Evolutionary conservation across 1,139 yeast species (phyloP).

Genomic region (Ashbya aceris): DNA sequence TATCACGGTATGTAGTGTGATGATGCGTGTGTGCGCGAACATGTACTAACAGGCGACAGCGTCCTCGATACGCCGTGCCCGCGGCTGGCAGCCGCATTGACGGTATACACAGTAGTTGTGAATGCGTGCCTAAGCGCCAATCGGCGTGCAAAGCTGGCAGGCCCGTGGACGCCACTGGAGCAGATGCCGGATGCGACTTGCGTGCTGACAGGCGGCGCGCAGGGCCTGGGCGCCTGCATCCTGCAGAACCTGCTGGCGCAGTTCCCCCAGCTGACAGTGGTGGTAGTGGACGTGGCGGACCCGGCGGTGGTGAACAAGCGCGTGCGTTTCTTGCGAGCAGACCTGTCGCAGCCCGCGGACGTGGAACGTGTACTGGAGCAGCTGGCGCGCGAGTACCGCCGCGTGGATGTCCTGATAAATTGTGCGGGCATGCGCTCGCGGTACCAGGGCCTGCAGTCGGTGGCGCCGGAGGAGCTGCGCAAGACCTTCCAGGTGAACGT

Average conservation of each 20-base stretch:
- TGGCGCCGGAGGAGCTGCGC: slow-evolving; percentile 31
- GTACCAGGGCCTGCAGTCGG: slow-evolving; percentile 34
- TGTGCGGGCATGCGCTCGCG: slow-evolving; percentile 67
- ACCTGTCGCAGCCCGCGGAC: slow-evolving; percentile 36
- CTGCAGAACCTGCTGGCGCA: slow-evolving; percentile 31
- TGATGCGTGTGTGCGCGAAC: not conserved
- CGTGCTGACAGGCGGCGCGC: slow-evolving; percentile 57
- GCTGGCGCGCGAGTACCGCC: slow-evolving; percentile 29
- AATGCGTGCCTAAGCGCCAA: slow-evolving; percentile 6
- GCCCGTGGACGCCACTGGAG: slow-evolving; percentile 13
- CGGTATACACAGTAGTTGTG: slow-evolving; percentile 12
- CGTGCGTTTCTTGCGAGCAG: slow-evolving; percentile 38
- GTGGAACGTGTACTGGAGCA: slow-evolving; percentile 28
- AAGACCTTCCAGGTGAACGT: slow-evolving; percentile 46
- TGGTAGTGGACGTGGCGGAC: slow-evolving; percentile 42
- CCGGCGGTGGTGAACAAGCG: slow-evolving; percentile 25
- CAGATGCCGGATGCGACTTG: slow-evolving; percentile 11
- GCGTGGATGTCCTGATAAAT: slow-evolving; percentile 50
- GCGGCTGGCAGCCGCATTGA: slow-evolving; percentile 6
- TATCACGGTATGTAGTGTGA: slow-evolving; percentile 3
- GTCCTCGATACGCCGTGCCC: slow-evolving; percentile 12
- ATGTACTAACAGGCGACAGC: not conserved
- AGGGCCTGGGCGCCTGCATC: slow-evolving; percentile 49
- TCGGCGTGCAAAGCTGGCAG: slow-evolving; percentile 9
- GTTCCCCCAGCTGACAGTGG: slow-evolving; percentile 30